These are phyloP conservation scores for Serendipita vermifera DNA, from an alignment of 768 basidiomycete genomes.

Conservation along the genomic window DNA sequence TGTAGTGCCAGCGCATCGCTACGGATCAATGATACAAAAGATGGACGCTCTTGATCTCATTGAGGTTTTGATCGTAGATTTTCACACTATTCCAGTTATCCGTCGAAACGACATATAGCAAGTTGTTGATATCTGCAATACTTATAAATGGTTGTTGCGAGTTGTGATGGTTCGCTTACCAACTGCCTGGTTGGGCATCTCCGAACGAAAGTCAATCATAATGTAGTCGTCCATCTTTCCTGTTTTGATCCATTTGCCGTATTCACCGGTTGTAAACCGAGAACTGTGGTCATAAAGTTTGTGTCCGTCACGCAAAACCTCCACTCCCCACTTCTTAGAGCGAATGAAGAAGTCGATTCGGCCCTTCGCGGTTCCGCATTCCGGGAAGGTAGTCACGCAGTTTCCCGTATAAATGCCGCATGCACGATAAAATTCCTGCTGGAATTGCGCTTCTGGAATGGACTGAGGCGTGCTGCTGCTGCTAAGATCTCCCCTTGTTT, in stretches of 20 bases:
- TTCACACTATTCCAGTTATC: background rate
- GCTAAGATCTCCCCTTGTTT: too few species aligned
- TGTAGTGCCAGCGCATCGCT: too few species aligned
- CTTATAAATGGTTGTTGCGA: too few species aligned
- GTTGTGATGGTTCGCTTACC: background rate
- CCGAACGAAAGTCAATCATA: background rate
- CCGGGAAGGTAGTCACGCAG: background rate
- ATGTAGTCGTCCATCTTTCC: background rate
- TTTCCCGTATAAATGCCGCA: too few species aligned
- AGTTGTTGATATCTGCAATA: background rate
- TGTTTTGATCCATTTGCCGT: background rate
- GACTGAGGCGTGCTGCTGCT: too few species aligned
- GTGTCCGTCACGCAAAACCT: background rate
- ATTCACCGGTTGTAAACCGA: background rate
- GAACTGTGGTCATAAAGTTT: background rate
- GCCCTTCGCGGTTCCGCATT: background rate
- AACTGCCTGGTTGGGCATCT: background rate
- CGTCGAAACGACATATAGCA: background rate
- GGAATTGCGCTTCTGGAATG: too few species aligned
- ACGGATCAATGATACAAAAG: background rate
- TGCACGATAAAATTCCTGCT: too few species aligned
- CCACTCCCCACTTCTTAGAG: background rate
- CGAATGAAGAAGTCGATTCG: background rate
- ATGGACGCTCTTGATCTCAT: background rate
- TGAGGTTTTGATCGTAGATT: background rate